Conservation (phyloP, 192 early-diverging fungal species). For the Coemansia sp. region DNA sequence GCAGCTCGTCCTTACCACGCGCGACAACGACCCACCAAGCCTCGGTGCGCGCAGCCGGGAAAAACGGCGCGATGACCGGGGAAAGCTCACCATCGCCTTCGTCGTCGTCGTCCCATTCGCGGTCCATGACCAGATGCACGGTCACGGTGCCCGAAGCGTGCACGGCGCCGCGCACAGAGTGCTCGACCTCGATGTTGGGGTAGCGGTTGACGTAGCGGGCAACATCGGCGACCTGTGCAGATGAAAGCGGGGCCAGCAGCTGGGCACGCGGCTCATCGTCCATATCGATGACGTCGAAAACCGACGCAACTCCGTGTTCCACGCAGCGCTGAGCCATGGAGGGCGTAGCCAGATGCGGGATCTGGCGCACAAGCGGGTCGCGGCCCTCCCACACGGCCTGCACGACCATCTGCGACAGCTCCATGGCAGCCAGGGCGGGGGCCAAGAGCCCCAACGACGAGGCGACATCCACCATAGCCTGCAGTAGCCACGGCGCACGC, state of each 20-base stretch:
- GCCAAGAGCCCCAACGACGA: constrained; percentile 88
- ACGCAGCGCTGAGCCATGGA: constrained; percentile 12
- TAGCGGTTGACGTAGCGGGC: constrained; percentile 88
- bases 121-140: constrained; percentile 72
- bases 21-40: constrained; percentile 98
- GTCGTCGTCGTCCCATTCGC: constrained; percentile 79
- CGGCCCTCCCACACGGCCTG: constrained; percentile 97
- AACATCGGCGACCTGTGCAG: constrained; percentile 63
- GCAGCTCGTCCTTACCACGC: constrained; percentile 67
- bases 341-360: constrained; percentile 72
- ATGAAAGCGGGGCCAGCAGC: constrained; percentile 61
- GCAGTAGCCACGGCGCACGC: constrained; percentile 77
- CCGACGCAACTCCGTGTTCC: constrained; percentile 60
- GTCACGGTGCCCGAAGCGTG: constrained; percentile 63
- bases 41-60: constrained; percentile 85
- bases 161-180: constrained; percentile 63
- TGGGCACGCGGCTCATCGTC: constrained; percentile 78
- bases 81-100: constrained; percentile 56
- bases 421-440: constrained; percentile 91
- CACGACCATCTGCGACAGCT: constrained; percentile 94
- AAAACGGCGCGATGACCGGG: constrained; percentile 89
- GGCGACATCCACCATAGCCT: constrained; percentile 93
- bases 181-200: constrained; percentile 84
- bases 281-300: constrained; percentile 94
- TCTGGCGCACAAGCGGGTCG: constrained; percentile 80